Evolutionary conservation across 208 protist genomes (phyloP).

Genomic region (Phytomonas sp.): DNA sequence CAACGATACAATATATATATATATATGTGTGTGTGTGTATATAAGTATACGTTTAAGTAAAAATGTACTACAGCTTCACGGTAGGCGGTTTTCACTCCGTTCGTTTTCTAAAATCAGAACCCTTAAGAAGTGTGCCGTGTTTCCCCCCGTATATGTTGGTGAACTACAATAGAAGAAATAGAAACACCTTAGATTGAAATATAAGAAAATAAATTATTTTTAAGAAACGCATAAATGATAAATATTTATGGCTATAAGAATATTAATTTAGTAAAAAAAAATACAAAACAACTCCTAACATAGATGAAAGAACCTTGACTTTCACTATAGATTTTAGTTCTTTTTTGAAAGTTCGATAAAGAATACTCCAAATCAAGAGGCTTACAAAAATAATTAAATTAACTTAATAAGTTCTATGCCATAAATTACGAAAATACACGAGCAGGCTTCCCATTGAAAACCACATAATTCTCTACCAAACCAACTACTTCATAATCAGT

Average conservation of each 20-base stretch:
- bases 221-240: not conserved
- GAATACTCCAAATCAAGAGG: not conserved
- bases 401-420: too few relatives aligned
- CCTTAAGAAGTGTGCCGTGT: not conserved
- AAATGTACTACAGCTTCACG: not conserved
- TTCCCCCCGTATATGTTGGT: not conserved
- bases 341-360: not conserved
- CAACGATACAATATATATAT: not conserved
- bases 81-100: not conserved
- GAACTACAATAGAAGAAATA: not conserved
- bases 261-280: constrained; percentile 15
- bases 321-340: not conserved
- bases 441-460: constrained; percentile 70
- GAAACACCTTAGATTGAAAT: not conserved
- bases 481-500: constrained; percentile 66
- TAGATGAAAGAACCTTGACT: constrained; percentile 3
- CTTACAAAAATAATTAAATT: too few relatives aligned
- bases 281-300: not conserved
- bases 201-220: not conserved
- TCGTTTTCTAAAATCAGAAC: not conserved
- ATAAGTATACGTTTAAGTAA: not conserved
- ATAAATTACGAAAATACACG: constrained; percentile 30
- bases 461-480: constrained; percentile 40
- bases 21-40: not conserved
- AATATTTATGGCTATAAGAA: not conserved